Evolutionary conservation across 495 filamentous ascomycete genomes (phyloP).

Genomic region (Cetradonia linearis): DNA sequence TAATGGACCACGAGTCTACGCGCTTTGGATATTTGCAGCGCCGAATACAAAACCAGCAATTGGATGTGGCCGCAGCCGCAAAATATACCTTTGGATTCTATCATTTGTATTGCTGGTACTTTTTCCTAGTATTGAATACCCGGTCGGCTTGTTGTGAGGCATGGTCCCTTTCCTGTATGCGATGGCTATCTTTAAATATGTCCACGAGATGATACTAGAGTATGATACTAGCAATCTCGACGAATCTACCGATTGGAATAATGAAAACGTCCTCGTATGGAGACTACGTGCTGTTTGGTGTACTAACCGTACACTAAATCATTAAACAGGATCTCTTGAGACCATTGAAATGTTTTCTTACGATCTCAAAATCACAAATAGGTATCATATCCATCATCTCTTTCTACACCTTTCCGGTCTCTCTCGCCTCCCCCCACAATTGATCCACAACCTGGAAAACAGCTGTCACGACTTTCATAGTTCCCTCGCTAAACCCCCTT

Average conservation of each 20-base stretch:
- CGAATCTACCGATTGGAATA: background rate
- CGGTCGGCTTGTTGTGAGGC: conserved; percentile 6
- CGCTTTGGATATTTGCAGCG: background rate
- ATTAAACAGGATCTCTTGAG: background rate
- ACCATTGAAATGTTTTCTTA: background rate
- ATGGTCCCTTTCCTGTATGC: conserved; percentile 2
- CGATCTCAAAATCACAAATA: background rate
- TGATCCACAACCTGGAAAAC: conserved; percentile 86
- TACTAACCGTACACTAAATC: too few relatives aligned
- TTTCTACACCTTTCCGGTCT: conserved; percentile 15
- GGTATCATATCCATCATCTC: conserved; percentile 5
- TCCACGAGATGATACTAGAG: background rate
- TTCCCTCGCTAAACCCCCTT: conserved; percentile 50
- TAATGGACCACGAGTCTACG: conserved; percentile 3
- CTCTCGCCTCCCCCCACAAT: conserved; percentile 57
- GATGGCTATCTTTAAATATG: conserved; percentile 7
- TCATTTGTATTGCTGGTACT: conserved; percentile 8
- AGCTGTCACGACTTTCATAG: conserved; percentile 71
- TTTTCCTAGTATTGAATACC: conserved; percentile 15
- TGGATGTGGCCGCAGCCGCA: background rate
- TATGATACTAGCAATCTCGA: background rate
- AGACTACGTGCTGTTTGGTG: background rate
- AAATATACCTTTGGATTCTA: conserved; percentile 4
- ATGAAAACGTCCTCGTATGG: background rate
- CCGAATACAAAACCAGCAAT: background rate